phyloP scores from a whole-genome alignment of 1,284 basidiomycete species.

The Sutorius eximius region DNA sequence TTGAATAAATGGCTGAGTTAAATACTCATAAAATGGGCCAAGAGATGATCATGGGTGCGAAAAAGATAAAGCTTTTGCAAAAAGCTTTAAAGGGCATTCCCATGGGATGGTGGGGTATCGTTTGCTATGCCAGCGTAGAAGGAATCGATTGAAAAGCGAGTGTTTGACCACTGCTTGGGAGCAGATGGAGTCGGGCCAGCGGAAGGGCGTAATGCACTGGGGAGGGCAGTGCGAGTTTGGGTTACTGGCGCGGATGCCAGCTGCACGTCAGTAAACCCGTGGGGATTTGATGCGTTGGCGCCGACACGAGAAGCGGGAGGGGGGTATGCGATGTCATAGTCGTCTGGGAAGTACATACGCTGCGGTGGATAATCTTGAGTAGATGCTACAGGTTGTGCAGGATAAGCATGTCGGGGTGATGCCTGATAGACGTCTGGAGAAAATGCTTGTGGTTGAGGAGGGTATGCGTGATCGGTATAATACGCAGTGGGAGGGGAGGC shows the following conservation, averaged over 20 bases:
- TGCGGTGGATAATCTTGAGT: slow-evolving; percentile 20
- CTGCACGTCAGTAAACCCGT: slow-evolving; percentile 6
- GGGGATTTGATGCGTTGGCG: slow-evolving; percentile 18
- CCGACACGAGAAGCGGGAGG: neutral
- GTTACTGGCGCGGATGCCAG: slow-evolving; percentile 7
- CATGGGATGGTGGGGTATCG: slow-evolving; percentile 12
- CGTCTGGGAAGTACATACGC: slow-evolving; percentile 20
- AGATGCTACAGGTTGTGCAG: slow-evolving; percentile 2
- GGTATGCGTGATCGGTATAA: slow-evolving; percentile 29
- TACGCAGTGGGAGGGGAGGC: slow-evolving; percentile 21
- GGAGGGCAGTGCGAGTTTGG: slow-evolving; percentile 4
- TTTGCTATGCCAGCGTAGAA: slow-evolving; percentile 28
- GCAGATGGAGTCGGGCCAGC: neutral
- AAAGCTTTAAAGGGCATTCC: slow-evolving; percentile 21
- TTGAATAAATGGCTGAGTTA: slow-evolving; percentile 13
- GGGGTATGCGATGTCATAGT: slow-evolving; percentile 20
- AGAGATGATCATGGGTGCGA: neutral
- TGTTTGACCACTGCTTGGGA: slow-evolving; percentile 9
- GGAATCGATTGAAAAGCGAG: slow-evolving; percentile 31
- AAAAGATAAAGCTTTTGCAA: slow-evolving; percentile 1
- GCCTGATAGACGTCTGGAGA: slow-evolving; percentile 1
- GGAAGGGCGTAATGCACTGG: slow-evolving; percentile 21
- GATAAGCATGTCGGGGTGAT: neutral
- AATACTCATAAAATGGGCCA: slow-evolving; percentile 24
- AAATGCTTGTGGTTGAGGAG: slow-evolving; percentile 17